Evolutionary conservation across 495 filamentous ascomycete genomes (phyloP).

Genomic region (Tetracladium setigerum): DNA sequence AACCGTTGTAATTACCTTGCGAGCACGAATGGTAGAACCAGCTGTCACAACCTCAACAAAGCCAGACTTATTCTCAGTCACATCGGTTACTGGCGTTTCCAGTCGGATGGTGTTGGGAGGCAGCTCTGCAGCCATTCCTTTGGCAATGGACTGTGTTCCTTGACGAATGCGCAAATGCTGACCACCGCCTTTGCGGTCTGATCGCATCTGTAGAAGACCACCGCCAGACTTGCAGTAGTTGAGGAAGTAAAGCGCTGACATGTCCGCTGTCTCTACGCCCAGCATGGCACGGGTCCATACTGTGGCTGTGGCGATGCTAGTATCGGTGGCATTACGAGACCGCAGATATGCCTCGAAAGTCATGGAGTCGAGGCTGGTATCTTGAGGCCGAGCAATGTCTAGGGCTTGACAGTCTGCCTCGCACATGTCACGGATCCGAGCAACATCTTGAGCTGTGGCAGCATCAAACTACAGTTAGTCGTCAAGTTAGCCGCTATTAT

Average conservation of each 20-base stretch:
- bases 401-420: neutral
- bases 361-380: neutral
- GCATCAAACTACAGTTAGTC: neutral
- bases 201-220: conserved; percentile 34
- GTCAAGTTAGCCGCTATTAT: too few species aligned
- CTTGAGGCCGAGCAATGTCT: neutral
- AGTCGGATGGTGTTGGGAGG: conserved; percentile 17
- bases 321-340: too few species aligned
- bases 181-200: conserved; percentile 33
- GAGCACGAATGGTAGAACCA: conserved; percentile 19
- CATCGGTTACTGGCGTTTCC: conserved; percentile 16
- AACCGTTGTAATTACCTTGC: conserved; percentile 30
- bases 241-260: conserved; percentile 41
- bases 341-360: conserved; percentile 5
- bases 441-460: neutral
- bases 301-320: conserved; percentile 21
- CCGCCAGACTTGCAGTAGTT: conserved; percentile 38
- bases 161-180: conserved; percentile 31
- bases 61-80: conserved; percentile 1
- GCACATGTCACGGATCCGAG: conserved; percentile 9
- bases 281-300: conserved; percentile 38
- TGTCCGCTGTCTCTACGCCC: conserved; percentile 32
- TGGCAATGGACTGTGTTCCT: conserved; percentile 30
- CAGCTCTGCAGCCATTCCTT: conserved; percentile 20
- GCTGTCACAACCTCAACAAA: conserved; percentile 12